Evolutionary conservation across 768 basidiomycete species (phyloP).

Genomic region (Tylopilus balloui): DNA sequence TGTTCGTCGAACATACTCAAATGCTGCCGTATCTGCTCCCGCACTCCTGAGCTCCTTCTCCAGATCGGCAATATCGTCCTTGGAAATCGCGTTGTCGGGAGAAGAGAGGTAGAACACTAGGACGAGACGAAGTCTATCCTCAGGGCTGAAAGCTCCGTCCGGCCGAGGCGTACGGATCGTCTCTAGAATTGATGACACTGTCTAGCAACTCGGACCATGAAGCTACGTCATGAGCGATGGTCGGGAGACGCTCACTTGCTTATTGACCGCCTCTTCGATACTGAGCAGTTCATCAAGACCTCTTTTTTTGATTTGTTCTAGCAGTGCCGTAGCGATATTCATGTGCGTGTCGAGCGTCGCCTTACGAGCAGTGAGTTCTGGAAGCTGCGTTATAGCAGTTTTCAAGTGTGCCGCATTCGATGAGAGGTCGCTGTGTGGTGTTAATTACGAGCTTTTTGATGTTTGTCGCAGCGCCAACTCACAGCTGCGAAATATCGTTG

Average conservation of each 20-base stretch:
- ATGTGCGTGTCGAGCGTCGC: slow-evolving; percentile 97
- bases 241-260: slow-evolving; percentile 52
- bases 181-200: slow-evolving; percentile 76
- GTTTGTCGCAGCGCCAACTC: slow-evolving; percentile 27
- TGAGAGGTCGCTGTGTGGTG: slow-evolving; percentile 61
- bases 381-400: slow-evolving; percentile 94
- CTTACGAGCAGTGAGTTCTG: slow-evolving; percentile 94
- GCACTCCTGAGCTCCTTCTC: slow-evolving; percentile 81
- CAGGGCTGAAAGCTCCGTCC: slow-evolving; percentile 59
- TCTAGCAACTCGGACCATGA: slow-evolving; percentile 38
- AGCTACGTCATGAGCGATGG: background rate
- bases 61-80: slow-evolving; percentile 84
- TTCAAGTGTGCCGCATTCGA: slow-evolving; percentile 93
- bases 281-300: slow-evolving; percentile 97
- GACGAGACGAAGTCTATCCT: slow-evolving; percentile 89
- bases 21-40: slow-evolving; percentile 76
- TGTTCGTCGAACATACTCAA: slow-evolving; percentile 89
- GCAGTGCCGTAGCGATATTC: slow-evolving; percentile 94
- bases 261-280: slow-evolving; percentile 84
- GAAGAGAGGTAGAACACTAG: slow-evolving; percentile 94
- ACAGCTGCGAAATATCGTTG: slow-evolving; percentile 93
- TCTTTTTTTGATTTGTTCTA: slow-evolving; percentile 93
- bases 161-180: slow-evolving; percentile 72
- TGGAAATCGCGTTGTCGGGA: slow-evolving; percentile 72
- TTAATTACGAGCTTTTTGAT: slow-evolving; percentile 5